These are phyloP conservation scores for Chloranthus sessilifolius DNA, from an alignment of 164 flowering plant species.

Conservation along the genomic window DNA sequence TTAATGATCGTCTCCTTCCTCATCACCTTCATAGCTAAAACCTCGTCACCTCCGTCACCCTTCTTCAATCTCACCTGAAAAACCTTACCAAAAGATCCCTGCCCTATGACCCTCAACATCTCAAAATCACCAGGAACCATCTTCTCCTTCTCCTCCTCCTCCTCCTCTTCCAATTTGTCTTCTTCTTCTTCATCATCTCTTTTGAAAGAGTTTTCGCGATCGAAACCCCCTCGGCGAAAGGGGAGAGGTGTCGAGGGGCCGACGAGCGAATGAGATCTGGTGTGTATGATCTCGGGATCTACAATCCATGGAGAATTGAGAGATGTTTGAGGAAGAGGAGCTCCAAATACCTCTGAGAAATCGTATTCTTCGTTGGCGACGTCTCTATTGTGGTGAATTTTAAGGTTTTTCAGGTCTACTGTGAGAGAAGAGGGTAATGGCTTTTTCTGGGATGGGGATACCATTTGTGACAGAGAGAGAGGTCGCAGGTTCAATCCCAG, in stretches of 20 bases:
- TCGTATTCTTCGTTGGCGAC: no score
- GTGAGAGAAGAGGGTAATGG: no score
- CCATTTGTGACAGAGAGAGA: no score
- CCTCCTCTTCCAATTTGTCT: conserved; percentile 5
- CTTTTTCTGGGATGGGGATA: no score
- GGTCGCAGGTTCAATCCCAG: no score
- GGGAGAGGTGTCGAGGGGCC: conserved; percentile 64
- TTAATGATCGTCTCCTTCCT: conserved; percentile 75
- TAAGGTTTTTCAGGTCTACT: no score
- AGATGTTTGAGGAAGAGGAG: no score
- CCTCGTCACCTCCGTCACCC: conserved; percentile 57
- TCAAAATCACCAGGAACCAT: conserved; percentile 71
- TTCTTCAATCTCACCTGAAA: conserved; percentile 68
- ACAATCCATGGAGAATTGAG: no score
- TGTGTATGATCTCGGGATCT: conserved; percentile 49
- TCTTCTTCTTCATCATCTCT: conserved; percentile 7
- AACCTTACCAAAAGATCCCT: conserved; percentile 87
- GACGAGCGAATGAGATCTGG: conserved; percentile 60
- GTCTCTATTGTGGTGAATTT: no score
- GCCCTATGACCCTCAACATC: conserved; percentile 73
- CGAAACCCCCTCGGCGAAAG: conserved; percentile 10
- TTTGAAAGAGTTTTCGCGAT: conserved; percentile 20
- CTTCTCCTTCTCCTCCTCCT: conserved; percentile 18
- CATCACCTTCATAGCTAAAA: conserved; percentile 96
- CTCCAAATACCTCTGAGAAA: no score